These are phyloP conservation scores for Aspergillus sp. DNA, from an alignment of 2,329 filamentous ascomycete genomes.

Conservation along the genomic window DNA sequence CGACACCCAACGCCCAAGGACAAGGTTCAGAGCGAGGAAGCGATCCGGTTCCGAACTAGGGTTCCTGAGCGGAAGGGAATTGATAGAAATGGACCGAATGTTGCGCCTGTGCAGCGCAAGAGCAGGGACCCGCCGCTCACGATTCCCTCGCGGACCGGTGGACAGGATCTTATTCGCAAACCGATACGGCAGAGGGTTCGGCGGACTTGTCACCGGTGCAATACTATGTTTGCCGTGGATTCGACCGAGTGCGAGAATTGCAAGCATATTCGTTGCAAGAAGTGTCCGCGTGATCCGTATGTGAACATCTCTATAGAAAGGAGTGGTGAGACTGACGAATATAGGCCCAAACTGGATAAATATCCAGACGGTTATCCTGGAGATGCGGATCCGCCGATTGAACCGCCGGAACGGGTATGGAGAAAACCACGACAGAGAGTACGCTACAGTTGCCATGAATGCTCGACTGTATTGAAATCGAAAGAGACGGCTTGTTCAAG, in stretches of 20 bases:
- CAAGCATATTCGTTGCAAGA: conserved; percentile 55
- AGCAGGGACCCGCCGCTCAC: conserved; percentile 28
- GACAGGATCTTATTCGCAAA: conserved; percentile 68
- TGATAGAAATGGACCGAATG: conserved; percentile 32
- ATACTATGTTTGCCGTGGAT: conserved; percentile 55
- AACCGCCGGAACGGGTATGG: conserved; percentile 31
- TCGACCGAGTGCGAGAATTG: conserved; percentile 65
- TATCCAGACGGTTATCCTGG: conserved; percentile 43
- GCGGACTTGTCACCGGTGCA: conserved; percentile 71
- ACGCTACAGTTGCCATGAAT: conserved; percentile 39
- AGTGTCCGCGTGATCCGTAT: background rate
- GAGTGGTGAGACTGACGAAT: background rate
- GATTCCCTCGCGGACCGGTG: conserved; percentile 61
- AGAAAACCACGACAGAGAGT: conserved; percentile 34
- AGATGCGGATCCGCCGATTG: conserved; percentile 34
- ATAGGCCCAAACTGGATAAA: conserved; percentile 36
- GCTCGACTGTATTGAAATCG: conserved; percentile 27
- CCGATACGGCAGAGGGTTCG: conserved; percentile 68
- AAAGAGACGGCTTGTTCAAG: conserved; percentile 29
- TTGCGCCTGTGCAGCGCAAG: conserved; percentile 43
- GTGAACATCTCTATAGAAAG: background rate
- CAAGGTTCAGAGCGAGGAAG: conserved; percentile 50
- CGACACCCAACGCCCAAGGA: conserved; percentile 67
- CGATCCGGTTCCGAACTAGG: conserved; percentile 33
- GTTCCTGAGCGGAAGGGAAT: conserved; percentile 22